Percentiles rank a stretch among this genome's conserved stretches.
Conservation (phyloP, 1,284 basidiomycete genomes). For the Phylloporus gajari region DNA sequence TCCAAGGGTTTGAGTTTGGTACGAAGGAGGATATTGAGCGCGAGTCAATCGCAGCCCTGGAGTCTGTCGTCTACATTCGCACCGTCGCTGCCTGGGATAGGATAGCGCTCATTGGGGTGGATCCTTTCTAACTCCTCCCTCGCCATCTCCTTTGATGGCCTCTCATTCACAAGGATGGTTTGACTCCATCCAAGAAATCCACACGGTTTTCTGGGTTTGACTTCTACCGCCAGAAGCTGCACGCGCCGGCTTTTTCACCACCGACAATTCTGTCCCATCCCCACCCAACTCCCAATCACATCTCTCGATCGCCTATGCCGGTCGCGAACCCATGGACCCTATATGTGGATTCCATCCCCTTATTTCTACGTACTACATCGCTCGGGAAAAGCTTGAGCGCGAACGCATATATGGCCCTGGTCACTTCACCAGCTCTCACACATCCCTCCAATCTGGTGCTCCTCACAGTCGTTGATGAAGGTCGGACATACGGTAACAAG, state of each 20-base stretch:
- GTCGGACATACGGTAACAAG: constrained; percentile 32
- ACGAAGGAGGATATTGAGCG: constrained; percentile 80
- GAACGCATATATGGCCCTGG: constrained; percentile 94
- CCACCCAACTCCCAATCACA: constrained; percentile 68
- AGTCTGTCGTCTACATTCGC: constrained; percentile 80
- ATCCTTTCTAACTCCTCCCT: constrained; percentile 70
- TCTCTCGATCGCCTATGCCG: constrained; percentile 54
- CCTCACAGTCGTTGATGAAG: constrained; percentile 37
- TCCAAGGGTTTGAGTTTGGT: constrained; percentile 97
- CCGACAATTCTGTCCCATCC: constrained; percentile 59
- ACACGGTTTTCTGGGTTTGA: constrained; percentile 92
- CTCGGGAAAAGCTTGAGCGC: constrained; percentile 93
- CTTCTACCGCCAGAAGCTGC: constrained; percentile 92
- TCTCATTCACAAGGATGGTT: constrained; percentile 45
- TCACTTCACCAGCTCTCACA: constrained; percentile 92
- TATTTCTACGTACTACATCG: constrained; percentile 96
- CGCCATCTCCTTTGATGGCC: constrained; percentile 57
- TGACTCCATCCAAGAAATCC: constrained; percentile 64
- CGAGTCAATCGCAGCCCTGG: constrained; percentile 78
- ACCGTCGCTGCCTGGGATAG: constrained; percentile 84
- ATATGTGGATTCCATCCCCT: constrained; percentile 94
- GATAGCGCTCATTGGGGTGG: constrained; percentile 62
- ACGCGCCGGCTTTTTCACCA: constrained; percentile 74
- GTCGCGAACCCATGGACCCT: constrained; percentile 77
- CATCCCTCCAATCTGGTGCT: constrained; percentile 52